Evolutionary conservation across 768 basidiomycete genomes (phyloP).

Genomic region (Phaffia australis): DNA sequence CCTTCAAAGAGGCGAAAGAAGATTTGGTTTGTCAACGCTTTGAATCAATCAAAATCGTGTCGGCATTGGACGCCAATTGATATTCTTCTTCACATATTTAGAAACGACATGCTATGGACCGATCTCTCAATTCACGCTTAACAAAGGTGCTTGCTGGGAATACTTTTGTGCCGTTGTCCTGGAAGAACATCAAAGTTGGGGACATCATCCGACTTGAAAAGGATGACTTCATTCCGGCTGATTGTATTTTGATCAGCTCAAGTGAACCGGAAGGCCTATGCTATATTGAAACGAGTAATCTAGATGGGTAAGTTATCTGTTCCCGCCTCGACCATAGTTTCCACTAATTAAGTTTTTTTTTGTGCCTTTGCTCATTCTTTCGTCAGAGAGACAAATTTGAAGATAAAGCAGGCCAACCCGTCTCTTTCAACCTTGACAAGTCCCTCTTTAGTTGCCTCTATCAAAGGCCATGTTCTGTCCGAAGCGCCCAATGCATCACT

Average conservation of each 20-base stretch:
- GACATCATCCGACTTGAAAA: slow-evolving; percentile 84
- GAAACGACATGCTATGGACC: slow-evolving; percentile 93
- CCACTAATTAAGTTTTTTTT: background rate
- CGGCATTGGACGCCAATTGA: background rate
- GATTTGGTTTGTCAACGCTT: slow-evolving; percentile 56
- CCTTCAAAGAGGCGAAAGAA: slow-evolving; percentile 90
- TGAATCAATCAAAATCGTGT: background rate
- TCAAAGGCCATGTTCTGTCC: slow-evolving; percentile 76
- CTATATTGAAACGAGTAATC: slow-evolving; percentile 93
- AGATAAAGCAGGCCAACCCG: slow-evolving; percentile 90
- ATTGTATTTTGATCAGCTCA: slow-evolving; percentile 72
- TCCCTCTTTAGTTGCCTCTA: slow-evolving; percentile 57
- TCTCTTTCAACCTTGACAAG: slow-evolving; percentile 68
- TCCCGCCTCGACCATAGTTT: background rate
- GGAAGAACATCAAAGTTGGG: slow-evolving; percentile 82
- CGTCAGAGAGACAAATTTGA: slow-evolving; percentile 85
- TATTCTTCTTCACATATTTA: slow-evolving; percentile 24
- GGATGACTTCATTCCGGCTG: slow-evolving; percentile 91
- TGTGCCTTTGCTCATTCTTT: background rate
- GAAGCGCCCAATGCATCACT: slow-evolving; percentile 97
- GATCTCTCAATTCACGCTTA: slow-evolving; percentile 72
- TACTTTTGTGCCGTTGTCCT: slow-evolving; percentile 43
- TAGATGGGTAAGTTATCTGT: slow-evolving; percentile 65
- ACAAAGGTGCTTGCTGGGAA: slow-evolving; percentile 56
- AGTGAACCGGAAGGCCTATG: slow-evolving; percentile 96